Percentiles rank a stretch among this genome's conserved stretches.
These are phyloP conservation scores for Mycena vulgaris DNA, from an alignment of 768 basidiomycete species.

Conservation along the genomic window DNA sequence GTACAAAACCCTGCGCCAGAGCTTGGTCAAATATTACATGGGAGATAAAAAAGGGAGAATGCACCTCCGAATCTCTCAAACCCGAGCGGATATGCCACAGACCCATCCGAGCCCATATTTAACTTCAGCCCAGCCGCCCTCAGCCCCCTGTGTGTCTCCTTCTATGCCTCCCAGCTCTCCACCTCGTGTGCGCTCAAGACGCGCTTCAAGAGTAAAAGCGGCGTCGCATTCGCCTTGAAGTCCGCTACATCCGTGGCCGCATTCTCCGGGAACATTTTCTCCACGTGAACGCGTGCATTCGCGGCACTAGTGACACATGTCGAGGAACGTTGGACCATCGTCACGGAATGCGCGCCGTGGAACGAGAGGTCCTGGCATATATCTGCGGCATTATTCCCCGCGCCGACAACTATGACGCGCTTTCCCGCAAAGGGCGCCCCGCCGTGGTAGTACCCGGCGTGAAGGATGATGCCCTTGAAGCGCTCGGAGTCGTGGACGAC, in stretches of 20 bases:
- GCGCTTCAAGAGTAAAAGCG: constrained; percentile 43
- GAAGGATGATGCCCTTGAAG: constrained; percentile 51
- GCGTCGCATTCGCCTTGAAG: constrained; percentile 44
- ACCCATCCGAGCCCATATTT: constrained; percentile 52
- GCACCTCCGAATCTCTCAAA: constrained; percentile 36
- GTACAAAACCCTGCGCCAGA: constrained; percentile 3
- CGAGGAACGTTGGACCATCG: constrained; percentile 59
- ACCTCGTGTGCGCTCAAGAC: constrained; percentile 37
- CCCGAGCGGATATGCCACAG: constrained; percentile 47
- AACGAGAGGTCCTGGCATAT: constrained; percentile 54
- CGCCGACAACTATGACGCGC: constrained; percentile 57
- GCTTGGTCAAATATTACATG: neutral
- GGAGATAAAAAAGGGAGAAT: neutral
- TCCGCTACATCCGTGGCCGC: constrained; percentile 43
- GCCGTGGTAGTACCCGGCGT: constrained; percentile 48
- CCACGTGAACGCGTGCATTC: constrained; percentile 16
- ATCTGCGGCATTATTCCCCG: constrained; percentile 56
- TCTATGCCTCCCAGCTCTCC: constrained; percentile 46
- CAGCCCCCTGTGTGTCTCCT: constrained; percentile 53
- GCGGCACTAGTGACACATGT: constrained; percentile 48
- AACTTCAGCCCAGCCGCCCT: constrained; percentile 54
- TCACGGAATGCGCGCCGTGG: constrained; percentile 52
- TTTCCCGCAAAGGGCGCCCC: constrained; percentile 49
- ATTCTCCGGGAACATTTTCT: constrained; percentile 38
- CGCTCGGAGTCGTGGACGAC: constrained; percentile 37